These are phyloP conservation scores for Terana coerulea DNA, from an alignment of 768 basidiomycete genomes.

Conservation along the genomic window DNA sequence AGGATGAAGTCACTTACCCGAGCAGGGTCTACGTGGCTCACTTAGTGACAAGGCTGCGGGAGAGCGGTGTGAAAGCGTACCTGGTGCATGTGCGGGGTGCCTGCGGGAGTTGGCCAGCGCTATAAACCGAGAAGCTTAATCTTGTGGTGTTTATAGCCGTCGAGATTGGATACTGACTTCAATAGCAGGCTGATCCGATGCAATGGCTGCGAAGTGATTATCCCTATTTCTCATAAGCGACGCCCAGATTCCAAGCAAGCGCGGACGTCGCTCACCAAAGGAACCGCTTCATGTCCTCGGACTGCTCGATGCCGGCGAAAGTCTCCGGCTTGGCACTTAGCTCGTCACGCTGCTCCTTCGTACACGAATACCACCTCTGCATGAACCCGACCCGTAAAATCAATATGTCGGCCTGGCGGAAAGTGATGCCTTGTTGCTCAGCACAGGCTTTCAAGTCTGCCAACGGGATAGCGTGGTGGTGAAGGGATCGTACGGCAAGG, in stretches of 20 bases:
- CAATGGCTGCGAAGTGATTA: conserved; percentile 69
- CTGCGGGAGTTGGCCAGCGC: conserved; percentile 52
- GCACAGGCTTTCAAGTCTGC: conserved; percentile 57
- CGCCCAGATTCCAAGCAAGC: background rate
- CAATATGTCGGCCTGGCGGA: conserved; percentile 57
- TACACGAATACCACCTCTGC: conserved; percentile 44
- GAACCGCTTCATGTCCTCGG: conserved; percentile 68
- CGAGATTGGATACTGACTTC: conserved; percentile 39
- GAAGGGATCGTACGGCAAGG: conserved; percentile 65
- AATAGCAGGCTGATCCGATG: conserved; percentile 63
- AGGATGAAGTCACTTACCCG: conserved; percentile 37
- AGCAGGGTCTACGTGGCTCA: conserved; percentile 45
- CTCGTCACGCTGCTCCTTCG: conserved; percentile 41
- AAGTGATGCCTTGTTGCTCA: conserved; percentile 51
- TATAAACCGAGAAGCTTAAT: conserved; percentile 18
- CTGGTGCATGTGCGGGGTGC: conserved; percentile 49
- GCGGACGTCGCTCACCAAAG: conserved; percentile 53
- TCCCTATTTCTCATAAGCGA: conserved; percentile 39
- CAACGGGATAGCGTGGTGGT: conserved; percentile 49
- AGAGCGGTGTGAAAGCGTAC: conserved; percentile 25
- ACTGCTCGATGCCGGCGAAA: conserved; percentile 65
- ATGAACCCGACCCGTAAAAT: conserved; percentile 61
- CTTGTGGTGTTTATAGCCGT: background rate
- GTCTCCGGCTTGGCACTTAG: conserved; percentile 42
- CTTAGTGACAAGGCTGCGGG: background rate